Base-by-base conservation (phyloP, 163 green algal genomes). In the Chloromonas sp. region DNA sequence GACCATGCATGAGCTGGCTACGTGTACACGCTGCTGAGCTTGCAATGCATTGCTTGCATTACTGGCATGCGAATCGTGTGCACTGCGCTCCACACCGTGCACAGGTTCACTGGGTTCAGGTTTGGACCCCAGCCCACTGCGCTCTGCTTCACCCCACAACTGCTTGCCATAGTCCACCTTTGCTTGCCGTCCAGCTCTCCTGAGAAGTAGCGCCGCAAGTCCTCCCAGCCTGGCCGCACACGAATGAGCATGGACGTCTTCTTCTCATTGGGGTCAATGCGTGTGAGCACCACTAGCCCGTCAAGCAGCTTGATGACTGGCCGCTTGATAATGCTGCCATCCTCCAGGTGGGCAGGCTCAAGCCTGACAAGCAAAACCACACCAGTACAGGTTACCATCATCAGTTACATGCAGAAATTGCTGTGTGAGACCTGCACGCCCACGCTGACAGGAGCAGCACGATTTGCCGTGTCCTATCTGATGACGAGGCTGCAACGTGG, bases 211-310 rank as follows among this genome's bases (percentile, higher is more conserved):
- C 85, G 84, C 1, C 90, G 87, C 86, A 96, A 86, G 15, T 89
- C 83, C 58, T 90, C 85, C 94, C 95, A 98, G 60, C 89, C 91
- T 5, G 91, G 90, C 0, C 95, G 89, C 1, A 94, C 86, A 60
- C 93, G 91, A 81, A 98, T 89, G 66, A 97, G 87, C 92, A 98
- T 96, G 87, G 84, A 93, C 5, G 92, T 96, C 79, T 91, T 85
- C 1, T 71, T 86, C 11, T 87, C 79, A 14, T 74, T 76, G 0
- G 95, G 94, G n/a, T 94, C 85, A 70, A 98, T 96, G 79, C 95
- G 91, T 1, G 95, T 97, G 62, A 97, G 87, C 13, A 96, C 85
- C 1, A 95, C 61, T 15, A 86, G 87, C 79, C 85, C 88, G 3
- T 86, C 59, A 58, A 83, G 78, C 81, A 95, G 81, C 0, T 91